phyloP scores from a whole-genome alignment of 257 asterid species.

The Perilla frutescens region DNA sequence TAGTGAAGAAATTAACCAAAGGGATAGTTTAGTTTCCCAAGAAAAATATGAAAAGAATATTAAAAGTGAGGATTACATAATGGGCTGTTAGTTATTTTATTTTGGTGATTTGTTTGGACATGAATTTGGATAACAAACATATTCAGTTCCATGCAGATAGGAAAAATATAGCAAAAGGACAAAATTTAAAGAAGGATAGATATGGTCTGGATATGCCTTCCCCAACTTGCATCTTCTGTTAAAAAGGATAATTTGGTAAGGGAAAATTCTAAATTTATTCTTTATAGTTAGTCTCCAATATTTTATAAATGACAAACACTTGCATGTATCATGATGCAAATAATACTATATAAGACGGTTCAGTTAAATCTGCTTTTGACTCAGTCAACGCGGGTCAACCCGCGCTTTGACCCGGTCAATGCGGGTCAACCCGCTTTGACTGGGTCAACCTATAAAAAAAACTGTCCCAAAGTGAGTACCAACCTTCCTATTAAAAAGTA shows the following conservation, averaged over 20 bases:
- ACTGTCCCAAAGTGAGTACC: too few species aligned
- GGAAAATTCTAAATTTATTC: too few species aligned
- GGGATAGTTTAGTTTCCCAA: conserved; percentile 54
- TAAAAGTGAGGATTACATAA: conserved; percentile 21
- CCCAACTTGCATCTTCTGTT: conserved; percentile 32
- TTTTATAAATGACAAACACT: too few species aligned
- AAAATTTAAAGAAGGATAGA: conserved; percentile 23
- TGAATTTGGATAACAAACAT: conserved; percentile 15
- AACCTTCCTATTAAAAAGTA: too few species aligned
- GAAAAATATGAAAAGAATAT: conserved; percentile 18
- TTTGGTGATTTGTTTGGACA: conserved; percentile 25
- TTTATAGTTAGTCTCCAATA: too few species aligned
- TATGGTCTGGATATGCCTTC: conserved; percentile 44
- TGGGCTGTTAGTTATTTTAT: conserved; percentile 10
- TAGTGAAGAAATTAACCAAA: conserved; percentile 24
- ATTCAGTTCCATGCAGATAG: conserved; percentile 41
- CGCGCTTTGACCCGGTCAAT: too few species aligned
- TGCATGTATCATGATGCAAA: too few species aligned
- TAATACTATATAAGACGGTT: too few species aligned
- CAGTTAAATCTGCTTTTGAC: too few species aligned
- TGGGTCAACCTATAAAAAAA: too few species aligned
- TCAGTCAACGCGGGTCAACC: too few species aligned
- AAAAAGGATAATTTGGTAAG: background rate
- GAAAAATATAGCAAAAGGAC: conserved; percentile 27
- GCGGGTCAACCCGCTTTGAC: too few species aligned